A percentile compares a stretch with the other conserved stretches of the same genome.
phyloP scores from a whole-genome alignment of 441 rosid species.

The Gossypium davidsonii region DNA sequence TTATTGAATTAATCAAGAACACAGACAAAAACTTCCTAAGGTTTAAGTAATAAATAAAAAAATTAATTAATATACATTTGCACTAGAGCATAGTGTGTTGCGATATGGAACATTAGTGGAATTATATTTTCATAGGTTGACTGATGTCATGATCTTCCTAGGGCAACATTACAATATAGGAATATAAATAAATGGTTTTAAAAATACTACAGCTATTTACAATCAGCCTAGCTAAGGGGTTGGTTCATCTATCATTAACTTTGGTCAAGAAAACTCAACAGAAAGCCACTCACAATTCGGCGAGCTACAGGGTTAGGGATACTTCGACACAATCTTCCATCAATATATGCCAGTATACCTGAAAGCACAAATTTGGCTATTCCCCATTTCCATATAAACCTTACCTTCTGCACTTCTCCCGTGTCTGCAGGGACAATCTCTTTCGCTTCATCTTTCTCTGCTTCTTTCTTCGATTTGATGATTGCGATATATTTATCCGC shows the following conservation, averaged over 20 bases:
- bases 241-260: slow-evolving; percentile 27
- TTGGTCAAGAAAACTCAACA: slow-evolving; percentile 73
- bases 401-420: slow-evolving; percentile 28
- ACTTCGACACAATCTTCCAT: slow-evolving; percentile 79
- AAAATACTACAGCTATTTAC: background rate
- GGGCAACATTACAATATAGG: background rate
- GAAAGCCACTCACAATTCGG: slow-evolving; percentile 81
- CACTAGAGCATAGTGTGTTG: too few relatives aligned
- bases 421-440: slow-evolving; percentile 32
- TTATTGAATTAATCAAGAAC: too few relatives aligned
- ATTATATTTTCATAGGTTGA: background rate
- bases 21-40: too few relatives aligned
- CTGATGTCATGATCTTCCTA: background rate
- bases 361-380: slow-evolving; percentile 64
- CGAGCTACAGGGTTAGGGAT: slow-evolving; percentile 83
- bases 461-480: slow-evolving; percentile 30
- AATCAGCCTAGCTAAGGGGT: background rate
- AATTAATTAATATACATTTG: too few relatives aligned
- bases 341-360: slow-evolving; percentile 75
- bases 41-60: too few relatives aligned
- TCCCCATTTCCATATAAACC: slow-evolving; percentile 74
- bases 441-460: slow-evolving; percentile 21
- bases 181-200: background rate
- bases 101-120: too few relatives aligned
- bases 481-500: slow-evolving; percentile 39